A percentile compares a stretch with the other conserved stretches of the same genome.
Evolutionary conservation across 768 basidiomycete species (phyloP).

Genomic region (Termitomyces sp.): DNA sequence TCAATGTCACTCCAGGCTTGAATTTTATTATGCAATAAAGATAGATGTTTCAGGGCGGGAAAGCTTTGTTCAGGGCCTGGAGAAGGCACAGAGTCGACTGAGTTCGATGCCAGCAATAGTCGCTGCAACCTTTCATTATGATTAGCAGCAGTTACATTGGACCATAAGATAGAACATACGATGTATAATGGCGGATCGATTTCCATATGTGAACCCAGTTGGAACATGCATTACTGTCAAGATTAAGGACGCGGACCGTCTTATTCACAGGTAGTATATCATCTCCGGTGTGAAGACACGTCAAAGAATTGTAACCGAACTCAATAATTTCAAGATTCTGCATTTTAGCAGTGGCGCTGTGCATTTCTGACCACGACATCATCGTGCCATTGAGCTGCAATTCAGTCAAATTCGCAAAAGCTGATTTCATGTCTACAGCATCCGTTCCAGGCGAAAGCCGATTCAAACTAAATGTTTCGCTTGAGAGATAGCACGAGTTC

Average conservation of each 20-base stretch:
- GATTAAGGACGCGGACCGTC: slow-evolving; percentile 51
- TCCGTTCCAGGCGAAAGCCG: slow-evolving; percentile 46
- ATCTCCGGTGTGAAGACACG: slow-evolving; percentile 23
- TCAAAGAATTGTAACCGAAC: slow-evolving; percentile 65
- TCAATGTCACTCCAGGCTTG: slow-evolving; percentile 60
- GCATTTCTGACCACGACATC: slow-evolving; percentile 66
- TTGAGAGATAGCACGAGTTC: slow-evolving; percentile 12
- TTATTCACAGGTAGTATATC: slow-evolving; percentile 16
- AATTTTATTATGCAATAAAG: slow-evolving; percentile 59
- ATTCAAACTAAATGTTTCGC: slow-evolving; percentile 49
- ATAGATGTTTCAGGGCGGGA: slow-evolving; percentile 48
- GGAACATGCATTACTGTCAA: slow-evolving; percentile 61
- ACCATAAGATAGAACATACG: slow-evolving; percentile 33
- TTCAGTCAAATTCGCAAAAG: slow-evolving; percentile 53
- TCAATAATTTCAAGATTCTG: slow-evolving; percentile 53
- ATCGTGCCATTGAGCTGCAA: slow-evolving; percentile 73
- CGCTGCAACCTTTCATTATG: slow-evolving; percentile 49
- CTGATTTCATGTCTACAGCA: slow-evolving; percentile 23
- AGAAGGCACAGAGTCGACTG: slow-evolving; percentile 44
- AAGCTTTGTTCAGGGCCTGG: slow-evolving; percentile 24
- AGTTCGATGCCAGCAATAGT: slow-evolving; percentile 63
- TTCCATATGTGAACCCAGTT: slow-evolving; percentile 50
- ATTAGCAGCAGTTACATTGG: slow-evolving; percentile 7
- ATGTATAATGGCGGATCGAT: slow-evolving; percentile 37
- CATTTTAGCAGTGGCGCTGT: slow-evolving; percentile 45